Conservation (phyloP, 192 early-diverging fungal genomes). For the Linnemannia elongata region DNA sequence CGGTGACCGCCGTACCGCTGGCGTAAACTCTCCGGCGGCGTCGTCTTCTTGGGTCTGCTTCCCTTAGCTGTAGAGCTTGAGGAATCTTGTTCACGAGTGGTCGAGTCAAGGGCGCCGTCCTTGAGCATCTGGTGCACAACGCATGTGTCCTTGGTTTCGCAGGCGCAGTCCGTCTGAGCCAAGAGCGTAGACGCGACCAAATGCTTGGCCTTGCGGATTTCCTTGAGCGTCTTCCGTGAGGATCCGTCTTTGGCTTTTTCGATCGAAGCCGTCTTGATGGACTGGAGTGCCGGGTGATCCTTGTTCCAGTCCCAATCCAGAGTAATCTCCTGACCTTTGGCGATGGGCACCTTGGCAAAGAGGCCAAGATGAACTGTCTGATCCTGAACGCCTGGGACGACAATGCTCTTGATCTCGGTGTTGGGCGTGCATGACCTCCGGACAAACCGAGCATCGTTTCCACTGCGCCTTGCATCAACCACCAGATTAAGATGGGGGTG, state of each 20-base stretch:
- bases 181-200: conserved; percentile 51
- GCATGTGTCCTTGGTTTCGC: conserved; percentile 56
- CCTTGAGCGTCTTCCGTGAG: conserved; percentile 35
- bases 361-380: conserved; percentile 74
- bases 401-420: conserved; percentile 72
- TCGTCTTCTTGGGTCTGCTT: conserved; percentile 24
- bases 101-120: conserved; percentile 48
- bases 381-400: conserved; percentile 62
- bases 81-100: conserved; percentile 28
- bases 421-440: conserved; percentile 79
- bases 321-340: conserved; percentile 77
- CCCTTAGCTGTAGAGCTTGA: conserved; percentile 16
- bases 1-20: conserved; percentile 37
- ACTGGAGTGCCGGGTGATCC: conserved; percentile 58
- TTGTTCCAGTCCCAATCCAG: conserved; percentile 79
- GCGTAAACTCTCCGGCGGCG: conserved; percentile 25
- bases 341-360: conserved; percentile 70
- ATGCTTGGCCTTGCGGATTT: conserved; percentile 45
- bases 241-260: conserved; percentile 39
- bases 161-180: conserved; percentile 63
- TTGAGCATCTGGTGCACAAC: conserved; percentile 57
- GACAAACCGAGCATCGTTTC: conserved; percentile 77
- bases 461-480: conserved; percentile 77
- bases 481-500: conserved; percentile 75
- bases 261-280: conserved; percentile 25